phyloP scores from a whole-genome alignment of 176 grass and related monocot genomes.

The Carex scoparia region DNA sequence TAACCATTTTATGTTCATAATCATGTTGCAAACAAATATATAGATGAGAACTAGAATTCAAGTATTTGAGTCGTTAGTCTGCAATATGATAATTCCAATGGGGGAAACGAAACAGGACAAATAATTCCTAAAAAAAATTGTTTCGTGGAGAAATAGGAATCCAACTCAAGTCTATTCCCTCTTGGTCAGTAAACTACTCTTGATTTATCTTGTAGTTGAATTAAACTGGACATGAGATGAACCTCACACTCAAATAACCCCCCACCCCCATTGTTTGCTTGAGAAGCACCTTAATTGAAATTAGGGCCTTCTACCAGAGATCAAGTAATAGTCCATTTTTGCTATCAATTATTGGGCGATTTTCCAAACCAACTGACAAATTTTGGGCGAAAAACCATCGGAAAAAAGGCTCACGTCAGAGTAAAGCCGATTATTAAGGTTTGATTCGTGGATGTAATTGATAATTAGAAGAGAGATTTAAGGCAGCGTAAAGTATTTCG shows the following conservation, averaged over 20 bases:
- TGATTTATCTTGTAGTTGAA: neutral
- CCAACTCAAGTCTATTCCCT: neutral
- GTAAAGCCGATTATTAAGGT: neutral
- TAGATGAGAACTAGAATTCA: neutral
- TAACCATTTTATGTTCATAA: neutral
- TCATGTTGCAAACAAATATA: neutral
- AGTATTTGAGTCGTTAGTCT: neutral
- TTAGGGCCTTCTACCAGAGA: neutral
- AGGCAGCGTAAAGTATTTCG: neutral
- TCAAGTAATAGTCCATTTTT: neutral
- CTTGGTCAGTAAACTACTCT: neutral
- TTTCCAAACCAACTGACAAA: neutral
- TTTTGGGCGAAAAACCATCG: neutral
- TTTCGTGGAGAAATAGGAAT: neutral
- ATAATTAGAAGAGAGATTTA: neutral
- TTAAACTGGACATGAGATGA: neutral
- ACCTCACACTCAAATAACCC: neutral
- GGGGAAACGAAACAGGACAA: neutral
- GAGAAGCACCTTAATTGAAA: neutral
- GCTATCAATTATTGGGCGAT: neutral
- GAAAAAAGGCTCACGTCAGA: neutral
- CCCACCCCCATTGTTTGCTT: neutral
- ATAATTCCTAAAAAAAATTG: neutral
- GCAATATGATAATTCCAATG: neutral
- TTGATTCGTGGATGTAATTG: neutral